Base-by-base conservation (phyloP, 2,329 filamentous ascomycete species). In the Pseudogymnoascus sp. region DNA sequence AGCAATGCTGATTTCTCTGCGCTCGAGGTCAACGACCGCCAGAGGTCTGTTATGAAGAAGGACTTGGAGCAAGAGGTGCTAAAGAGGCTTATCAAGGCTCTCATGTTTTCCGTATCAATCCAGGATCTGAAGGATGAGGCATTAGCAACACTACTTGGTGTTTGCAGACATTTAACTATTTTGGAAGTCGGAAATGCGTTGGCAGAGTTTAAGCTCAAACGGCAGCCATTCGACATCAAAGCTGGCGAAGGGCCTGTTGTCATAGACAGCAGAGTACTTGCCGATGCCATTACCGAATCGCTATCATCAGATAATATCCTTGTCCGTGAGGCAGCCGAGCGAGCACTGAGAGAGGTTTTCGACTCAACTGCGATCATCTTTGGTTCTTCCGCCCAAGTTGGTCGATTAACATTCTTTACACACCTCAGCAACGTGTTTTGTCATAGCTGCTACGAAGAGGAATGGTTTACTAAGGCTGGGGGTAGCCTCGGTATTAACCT, bases 391-490 rank as follows among this genome's bases (percentile, higher is more conserved):
- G 83, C 82, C 21, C 83, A 89, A 62, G 86, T 93, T 34, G 85
- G 90, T 36, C 86, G 86, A 63, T 81, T 99, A 7, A 86, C 88
- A 0, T 91, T 99, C 75, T 99, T 99, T 77, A 83, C 82, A 64
- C 87, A 93, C 70, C 80, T 99, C 5, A 88, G 89, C 40, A 89
- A 86, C 65, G 87, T 87, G 0, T 96, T 97, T 73, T 95, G 91
- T 69, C 95, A 99, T 73, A 92, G 91, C 68, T 99, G 95, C 74
- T 93, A 97, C 70, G 92, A 95, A 70, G 93, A 99, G 74, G 95
- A 99, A 71, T 99, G 96, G 95, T 99, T 96, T 72, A 93, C 93
- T 62, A 99, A 99, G 76, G 90, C 92, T 39, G 95, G 93, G 60
- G 95, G 95, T 40, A 93, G 90, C 62, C 78, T 93, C 18, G 96